These are phyloP conservation scores for Xylaria grammica DNA, from an alignment of 495 filamentous ascomycete species.

Conservation along the genomic window DNA sequence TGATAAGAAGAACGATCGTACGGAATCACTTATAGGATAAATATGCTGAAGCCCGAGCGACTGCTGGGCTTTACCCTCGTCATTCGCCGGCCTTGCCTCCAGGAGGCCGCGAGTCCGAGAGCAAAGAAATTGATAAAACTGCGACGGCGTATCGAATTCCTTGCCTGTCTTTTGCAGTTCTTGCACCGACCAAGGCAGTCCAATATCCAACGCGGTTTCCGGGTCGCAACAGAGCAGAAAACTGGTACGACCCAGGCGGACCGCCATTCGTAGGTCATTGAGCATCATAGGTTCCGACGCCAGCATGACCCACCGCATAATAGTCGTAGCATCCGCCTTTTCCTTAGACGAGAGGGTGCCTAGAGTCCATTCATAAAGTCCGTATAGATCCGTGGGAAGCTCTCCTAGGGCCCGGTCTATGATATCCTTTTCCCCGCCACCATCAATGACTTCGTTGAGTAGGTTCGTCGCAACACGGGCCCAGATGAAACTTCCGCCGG, in stretches of 20 bases:
- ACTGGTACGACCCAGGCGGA: slow-evolving; percentile 36
- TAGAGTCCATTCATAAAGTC: slow-evolving; percentile 47
- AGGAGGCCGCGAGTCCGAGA: slow-evolving; percentile 45
- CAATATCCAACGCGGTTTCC: slow-evolving; percentile 36
- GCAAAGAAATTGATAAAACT: slow-evolving; percentile 44
- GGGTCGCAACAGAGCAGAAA: slow-evolving; percentile 28
- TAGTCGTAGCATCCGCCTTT: slow-evolving; percentile 38
- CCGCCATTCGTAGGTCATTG: slow-evolving; percentile 41
- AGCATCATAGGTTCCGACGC: slow-evolving; percentile 43
- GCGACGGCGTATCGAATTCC: slow-evolving; percentile 39
- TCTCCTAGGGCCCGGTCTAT: slow-evolving; percentile 42
- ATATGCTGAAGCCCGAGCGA: slow-evolving; percentile 41
- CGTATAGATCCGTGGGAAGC: slow-evolving; percentile 40
- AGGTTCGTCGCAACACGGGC: slow-evolving; percentile 47
- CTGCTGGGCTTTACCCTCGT: slow-evolving; percentile 25
- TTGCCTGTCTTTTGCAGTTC: slow-evolving; percentile 42
- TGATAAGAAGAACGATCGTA: slow-evolving; percentile 43
- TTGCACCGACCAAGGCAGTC: slow-evolving; percentile 34
- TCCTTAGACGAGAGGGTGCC: slow-evolving; percentile 39
- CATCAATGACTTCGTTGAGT: slow-evolving; percentile 43
- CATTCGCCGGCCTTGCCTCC: slow-evolving; percentile 34
- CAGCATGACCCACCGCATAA: slow-evolving; percentile 48
- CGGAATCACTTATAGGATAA: slow-evolving; percentile 40
- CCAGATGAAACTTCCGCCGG: slow-evolving; percentile 43
- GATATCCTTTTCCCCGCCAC: slow-evolving; percentile 40